Percentiles rank a stretch among this genome's conserved stretches.
Evolutionary conservation across 192 early-diverging fungal species (phyloP).

Genomic region (Thoreauomyces humboldtii): DNA sequence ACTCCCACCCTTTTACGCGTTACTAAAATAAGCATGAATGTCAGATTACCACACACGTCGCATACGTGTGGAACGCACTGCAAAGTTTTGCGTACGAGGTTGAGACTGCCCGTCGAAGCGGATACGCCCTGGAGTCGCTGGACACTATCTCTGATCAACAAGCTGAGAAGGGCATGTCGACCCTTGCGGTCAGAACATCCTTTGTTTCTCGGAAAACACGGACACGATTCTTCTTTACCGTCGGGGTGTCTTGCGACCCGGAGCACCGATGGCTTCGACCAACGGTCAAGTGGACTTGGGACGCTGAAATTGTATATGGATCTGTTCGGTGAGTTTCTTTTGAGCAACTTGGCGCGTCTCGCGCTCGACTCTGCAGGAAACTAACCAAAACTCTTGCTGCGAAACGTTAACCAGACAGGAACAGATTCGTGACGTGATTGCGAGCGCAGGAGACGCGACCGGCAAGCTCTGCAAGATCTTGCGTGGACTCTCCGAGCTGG

Average conservation of each 20-base stretch:
- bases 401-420: too few relatives aligned
- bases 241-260: not conserved
- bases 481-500: too few relatives aligned
- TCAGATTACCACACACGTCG: slow-evolving; percentile 6
- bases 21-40: not conserved
- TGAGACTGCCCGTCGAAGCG: not conserved
- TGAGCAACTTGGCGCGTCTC: too few relatives aligned
- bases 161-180: not conserved
- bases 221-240: not conserved
- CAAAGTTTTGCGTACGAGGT: slow-evolving; percentile 12
- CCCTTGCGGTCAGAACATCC: not conserved
- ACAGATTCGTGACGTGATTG: too few relatives aligned
- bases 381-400: too few relatives aligned
- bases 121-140: not conserved
- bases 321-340: too few relatives aligned
- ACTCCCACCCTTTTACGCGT: too few relatives aligned
- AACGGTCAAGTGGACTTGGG: not conserved
- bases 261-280: not conserved
- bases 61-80: slow-evolving; percentile 20
- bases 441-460: too few relatives aligned
- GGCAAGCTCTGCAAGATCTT: too few relatives aligned
- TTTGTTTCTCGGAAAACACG: not conserved
- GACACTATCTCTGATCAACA: not conserved
- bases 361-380: too few relatives aligned
- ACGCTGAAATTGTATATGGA: not conserved